These are phyloP conservation scores for Coemansia sp. DNA, from an alignment of 192 early-diverging fungal genomes.

Conservation along the genomic window DNA sequence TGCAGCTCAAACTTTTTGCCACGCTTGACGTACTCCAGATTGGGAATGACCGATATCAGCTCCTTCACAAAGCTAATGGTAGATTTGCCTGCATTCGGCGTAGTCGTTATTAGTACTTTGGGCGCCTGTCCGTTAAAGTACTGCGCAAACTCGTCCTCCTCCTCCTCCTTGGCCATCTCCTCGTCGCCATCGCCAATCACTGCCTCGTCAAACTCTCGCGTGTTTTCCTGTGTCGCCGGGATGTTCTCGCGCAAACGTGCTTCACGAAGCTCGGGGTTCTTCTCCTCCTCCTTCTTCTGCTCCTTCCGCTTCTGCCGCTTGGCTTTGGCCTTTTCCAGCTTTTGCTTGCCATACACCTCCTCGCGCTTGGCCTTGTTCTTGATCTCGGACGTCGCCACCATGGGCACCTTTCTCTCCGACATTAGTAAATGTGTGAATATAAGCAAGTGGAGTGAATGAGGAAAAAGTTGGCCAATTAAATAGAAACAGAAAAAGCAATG, in stretches of 20 bases:
- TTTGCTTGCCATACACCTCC: constrained; percentile 72
- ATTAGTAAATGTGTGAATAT: constrained; percentile 10
- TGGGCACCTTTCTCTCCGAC: constrained; percentile 19
- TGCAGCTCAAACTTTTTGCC: constrained; percentile 83
- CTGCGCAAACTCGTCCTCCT: constrained; percentile 78
- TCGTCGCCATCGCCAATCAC: constrained; percentile 73
- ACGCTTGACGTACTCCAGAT: constrained; percentile 84
- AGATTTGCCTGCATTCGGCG: constrained; percentile 47
- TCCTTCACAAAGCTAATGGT: constrained; percentile 88
- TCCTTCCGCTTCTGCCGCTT: constrained; percentile 74
- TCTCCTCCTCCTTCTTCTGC: constrained; percentile 74
- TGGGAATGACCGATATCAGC: constrained; percentile 86
- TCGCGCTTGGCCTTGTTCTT: constrained; percentile 86
- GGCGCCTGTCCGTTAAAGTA: constrained; percentile 88
- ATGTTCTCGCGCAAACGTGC: constrained; percentile 84
- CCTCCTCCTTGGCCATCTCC: constrained; percentile 82
- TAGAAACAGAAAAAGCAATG: constrained; percentile 4
- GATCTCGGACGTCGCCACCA: constrained; percentile 53
- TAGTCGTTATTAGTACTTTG: constrained; percentile 92
- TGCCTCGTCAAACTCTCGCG: constrained; percentile 90
- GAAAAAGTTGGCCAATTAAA: not conserved
- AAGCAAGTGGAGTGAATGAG: not conserved
- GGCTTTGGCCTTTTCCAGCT: constrained; percentile 67
- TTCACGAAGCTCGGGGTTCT: constrained; percentile 82
- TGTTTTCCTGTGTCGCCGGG: constrained; percentile 89